Conservation (phyloP, 2,329 filamentous ascomycete genomes). For the Capronia epimyces region DNA sequence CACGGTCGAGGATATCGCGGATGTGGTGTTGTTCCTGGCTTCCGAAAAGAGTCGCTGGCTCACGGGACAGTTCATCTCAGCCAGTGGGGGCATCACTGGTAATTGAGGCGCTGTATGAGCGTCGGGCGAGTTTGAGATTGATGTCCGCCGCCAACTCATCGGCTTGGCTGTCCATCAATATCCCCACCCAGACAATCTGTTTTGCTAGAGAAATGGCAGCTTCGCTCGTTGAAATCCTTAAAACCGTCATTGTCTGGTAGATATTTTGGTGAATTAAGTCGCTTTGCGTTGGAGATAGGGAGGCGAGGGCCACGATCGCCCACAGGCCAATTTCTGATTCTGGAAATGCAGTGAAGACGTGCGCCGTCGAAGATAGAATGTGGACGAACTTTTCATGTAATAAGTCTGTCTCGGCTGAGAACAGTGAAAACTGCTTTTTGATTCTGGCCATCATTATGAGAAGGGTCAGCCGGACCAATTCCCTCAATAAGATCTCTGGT, state of each 20-base stretch:
- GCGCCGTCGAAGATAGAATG: neutral
- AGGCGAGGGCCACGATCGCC: constrained; percentile 1
- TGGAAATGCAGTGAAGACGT: neutral
- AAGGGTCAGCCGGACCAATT: constrained; percentile 8
- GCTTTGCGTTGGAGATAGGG: neutral
- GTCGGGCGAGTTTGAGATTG: neutral
- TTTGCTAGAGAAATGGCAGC: constrained; percentile 2
- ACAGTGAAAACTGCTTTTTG: constrained; percentile 6
- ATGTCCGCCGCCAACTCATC: neutral
- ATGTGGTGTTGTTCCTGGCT: constrained; percentile 43
- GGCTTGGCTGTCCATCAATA: neutral
- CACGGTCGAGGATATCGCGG: constrained; percentile 47
- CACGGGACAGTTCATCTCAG: constrained; percentile 44
- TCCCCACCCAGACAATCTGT: constrained; percentile 6
- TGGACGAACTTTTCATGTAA: constrained; percentile 1
- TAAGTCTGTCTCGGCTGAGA: constrained; percentile 4
- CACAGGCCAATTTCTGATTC: constrained; percentile 12
- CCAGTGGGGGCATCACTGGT: constrained; percentile 39
- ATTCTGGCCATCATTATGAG: constrained; percentile 10
- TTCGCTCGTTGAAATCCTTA: neutral
- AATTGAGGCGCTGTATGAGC: neutral
- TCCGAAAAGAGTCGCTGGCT: constrained; percentile 40
- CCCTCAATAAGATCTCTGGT: neutral
- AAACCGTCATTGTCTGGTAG: neutral
- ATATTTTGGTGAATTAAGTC: neutral